These are phyloP conservation scores for Symbiodinium natans DNA, from an alignment of 73 alveolate genomes.

Conservation along the genomic window DNA sequence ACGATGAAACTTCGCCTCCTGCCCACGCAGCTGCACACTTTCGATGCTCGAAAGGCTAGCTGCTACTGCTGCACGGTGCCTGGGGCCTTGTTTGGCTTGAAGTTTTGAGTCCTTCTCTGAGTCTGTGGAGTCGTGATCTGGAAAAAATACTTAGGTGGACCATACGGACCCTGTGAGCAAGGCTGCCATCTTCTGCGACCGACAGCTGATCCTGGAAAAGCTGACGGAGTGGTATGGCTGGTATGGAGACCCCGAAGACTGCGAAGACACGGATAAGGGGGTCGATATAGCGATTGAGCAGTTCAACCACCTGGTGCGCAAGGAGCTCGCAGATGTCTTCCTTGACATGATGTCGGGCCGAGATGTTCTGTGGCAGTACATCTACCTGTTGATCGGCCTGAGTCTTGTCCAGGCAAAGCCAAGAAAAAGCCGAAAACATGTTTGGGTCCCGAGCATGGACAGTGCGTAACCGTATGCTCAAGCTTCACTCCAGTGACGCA, in stretches of 20 bases:
- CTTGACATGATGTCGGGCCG: neutral
- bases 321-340: neutral
- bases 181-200: neutral
- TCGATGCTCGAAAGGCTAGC: neutral
- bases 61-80: neutral
- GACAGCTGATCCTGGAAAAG: neutral
- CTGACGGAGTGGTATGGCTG: constrained; percentile 4
- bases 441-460: neutral
- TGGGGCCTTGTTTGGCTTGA: neutral
- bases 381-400: neutral
- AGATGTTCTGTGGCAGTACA: neutral
- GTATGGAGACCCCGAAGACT: neutral
- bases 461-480: neutral
- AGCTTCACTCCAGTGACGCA: neutral
- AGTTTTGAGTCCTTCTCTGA: neutral
- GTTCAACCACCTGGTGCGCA: constrained; percentile 3
- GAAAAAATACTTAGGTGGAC: neutral
- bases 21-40: neutral
- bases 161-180: neutral
- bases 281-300: neutral
- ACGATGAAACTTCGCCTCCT: neutral
- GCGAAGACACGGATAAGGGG: neutral
- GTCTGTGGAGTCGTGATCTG: neutral
- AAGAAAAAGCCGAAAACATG: too few relatives aligned
- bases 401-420: neutral